A percentile compares a stretch with the other conserved stretches of the same genome.
Evolutionary conservation across 2,329 filamentous ascomycete species (phyloP).

Genomic region (Colletotrichum melonis): DNA sequence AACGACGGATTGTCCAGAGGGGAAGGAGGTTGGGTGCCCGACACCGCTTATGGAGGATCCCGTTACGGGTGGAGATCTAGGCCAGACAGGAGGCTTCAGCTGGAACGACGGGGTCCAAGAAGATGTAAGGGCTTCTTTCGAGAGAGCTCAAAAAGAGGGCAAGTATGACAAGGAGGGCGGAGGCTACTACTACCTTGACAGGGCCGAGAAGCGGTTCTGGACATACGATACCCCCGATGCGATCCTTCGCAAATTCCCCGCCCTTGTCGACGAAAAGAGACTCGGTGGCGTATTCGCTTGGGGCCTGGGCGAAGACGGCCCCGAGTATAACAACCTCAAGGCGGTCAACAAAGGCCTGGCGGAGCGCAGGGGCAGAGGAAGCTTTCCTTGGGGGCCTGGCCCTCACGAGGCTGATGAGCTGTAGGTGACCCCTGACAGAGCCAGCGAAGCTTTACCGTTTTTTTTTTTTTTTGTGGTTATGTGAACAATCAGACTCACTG

Average conservation of each 20-base stretch:
- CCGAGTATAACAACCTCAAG: slow-evolving; percentile 53
- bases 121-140: slow-evolving; percentile 68
- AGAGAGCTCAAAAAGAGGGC: slow-evolving; percentile 63
- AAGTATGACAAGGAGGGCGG: slow-evolving; percentile 67
- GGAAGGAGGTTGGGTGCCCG: slow-evolving; percentile 62
- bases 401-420: slow-evolving; percentile 28
- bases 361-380: background rate
- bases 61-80: slow-evolving; percentile 65
- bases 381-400: slow-evolving; percentile 2
- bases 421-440: slow-evolving; percentile 31
- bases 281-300: slow-evolving; percentile 81
- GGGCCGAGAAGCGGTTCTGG: slow-evolving; percentile 72
- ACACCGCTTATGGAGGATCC: slow-evolving; percentile 69
- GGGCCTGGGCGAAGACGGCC: slow-evolving; percentile 77
- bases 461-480: background rate
- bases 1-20: slow-evolving; percentile 55
- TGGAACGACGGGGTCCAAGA: slow-evolving; percentile 66
- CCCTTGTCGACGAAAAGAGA: slow-evolving; percentile 65
- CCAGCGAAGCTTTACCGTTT: background rate
- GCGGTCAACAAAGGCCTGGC: slow-evolving; percentile 45
- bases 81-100: slow-evolving; percentile 69
- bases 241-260: slow-evolving; percentile 70
- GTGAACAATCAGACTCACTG: slow-evolving; percentile 28
- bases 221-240: slow-evolving; percentile 75
- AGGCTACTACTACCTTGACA: slow-evolving; percentile 78